A percentile compares a stretch with the other conserved stretches of the same genome.
phyloP scores from a whole-genome alignment of 1,284 basidiomycete species.

The Leccinum cinnamomeum region DNA sequence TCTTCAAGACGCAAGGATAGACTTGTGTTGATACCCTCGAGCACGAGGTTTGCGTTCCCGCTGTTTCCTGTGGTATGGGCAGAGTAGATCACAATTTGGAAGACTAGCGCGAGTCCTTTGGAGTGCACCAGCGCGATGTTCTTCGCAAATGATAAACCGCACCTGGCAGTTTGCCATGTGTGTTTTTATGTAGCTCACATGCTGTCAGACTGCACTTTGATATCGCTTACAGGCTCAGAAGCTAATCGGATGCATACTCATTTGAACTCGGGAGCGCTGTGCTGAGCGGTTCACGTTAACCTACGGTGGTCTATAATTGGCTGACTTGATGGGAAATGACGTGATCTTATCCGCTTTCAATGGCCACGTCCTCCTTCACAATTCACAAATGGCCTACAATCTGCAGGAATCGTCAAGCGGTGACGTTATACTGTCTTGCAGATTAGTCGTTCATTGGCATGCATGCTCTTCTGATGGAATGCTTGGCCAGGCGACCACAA shows the following conservation, averaged over 20 bases:
- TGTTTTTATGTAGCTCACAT: background rate
- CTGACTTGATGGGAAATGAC: background rate
- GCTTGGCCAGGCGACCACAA: background rate
- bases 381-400: background rate
- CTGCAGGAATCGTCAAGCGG: background rate
- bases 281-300: background rate
- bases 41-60: background rate
- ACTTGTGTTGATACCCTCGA: background rate
- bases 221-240: background rate
- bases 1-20: background rate
- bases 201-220: background rate
- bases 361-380: background rate
- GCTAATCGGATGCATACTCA: background rate
- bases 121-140: background rate
- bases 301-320: background rate
- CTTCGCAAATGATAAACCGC: background rate
- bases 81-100: conserved; percentile 3
- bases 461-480: background rate
- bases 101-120: background rate
- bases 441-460: background rate
- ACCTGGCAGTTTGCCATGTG: background rate
- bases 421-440: background rate
- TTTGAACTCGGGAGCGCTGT: background rate
- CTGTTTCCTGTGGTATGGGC: background rate
- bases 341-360: background rate